Conservation (phyloP, 345 rosid genomes). For the Acer yangbiense region DNA sequence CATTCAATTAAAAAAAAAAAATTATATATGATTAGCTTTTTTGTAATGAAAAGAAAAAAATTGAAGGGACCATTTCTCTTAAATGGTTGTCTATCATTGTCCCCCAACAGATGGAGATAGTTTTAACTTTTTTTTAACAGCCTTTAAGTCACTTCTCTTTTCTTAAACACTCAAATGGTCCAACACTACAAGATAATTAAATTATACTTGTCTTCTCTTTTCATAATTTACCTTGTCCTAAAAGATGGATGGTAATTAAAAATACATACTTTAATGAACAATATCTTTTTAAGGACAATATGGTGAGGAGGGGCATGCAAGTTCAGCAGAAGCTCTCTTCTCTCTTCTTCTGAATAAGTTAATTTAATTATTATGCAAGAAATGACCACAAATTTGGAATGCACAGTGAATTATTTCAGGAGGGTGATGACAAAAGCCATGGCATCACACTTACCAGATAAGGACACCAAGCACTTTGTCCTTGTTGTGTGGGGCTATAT, state of each 20-base stretch:
- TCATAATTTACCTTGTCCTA: neutral
- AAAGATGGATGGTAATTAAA: neutral
- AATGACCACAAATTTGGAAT: neutral
- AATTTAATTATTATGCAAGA: too few relatives aligned
- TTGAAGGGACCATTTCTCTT: conserved; percentile 32
- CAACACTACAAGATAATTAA: neutral
- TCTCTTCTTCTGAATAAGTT: neutral
- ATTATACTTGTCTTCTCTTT: conserved; percentile 8
- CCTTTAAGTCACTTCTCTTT: conserved; percentile 15
- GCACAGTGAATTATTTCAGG: neutral
- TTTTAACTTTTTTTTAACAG: conserved; percentile 31
- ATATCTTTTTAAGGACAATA: conserved; percentile 23
- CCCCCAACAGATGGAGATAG: conserved; percentile 29
- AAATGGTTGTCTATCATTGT: conserved; percentile 40
- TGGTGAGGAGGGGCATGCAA: conserved; percentile 11
- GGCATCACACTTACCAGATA: conserved; percentile 2
- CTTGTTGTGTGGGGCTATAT: conserved; percentile 25
- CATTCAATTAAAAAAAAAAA: neutral
- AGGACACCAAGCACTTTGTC: conserved; percentile 24
- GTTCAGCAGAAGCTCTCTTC: conserved; percentile 14
- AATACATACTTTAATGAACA: neutral
- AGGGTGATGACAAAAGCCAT: conserved; percentile 3
- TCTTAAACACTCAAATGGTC: conserved; percentile 9
- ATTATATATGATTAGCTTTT: neutral
- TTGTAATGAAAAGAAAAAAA: neutral